Conservation (phyloP, 2,329 filamentous ascomycete species). For the Ascochyta pisi region DNA sequence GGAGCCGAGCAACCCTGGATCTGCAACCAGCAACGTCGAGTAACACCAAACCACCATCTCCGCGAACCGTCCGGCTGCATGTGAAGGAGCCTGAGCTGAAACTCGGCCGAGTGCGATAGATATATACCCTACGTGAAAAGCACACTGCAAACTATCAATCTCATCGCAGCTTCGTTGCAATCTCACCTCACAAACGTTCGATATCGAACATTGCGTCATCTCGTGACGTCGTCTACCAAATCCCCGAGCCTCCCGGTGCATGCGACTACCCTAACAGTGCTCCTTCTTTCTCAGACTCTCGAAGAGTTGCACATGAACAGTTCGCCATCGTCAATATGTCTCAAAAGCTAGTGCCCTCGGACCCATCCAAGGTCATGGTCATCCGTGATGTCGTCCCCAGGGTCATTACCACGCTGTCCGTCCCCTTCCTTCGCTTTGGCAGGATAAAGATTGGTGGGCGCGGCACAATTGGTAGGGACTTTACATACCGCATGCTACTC, state of each 20-base stretch:
- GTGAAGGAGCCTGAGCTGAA: slow-evolving; percentile 3
- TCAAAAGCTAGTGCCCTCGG: slow-evolving; percentile 55
- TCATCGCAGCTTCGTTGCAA: not conserved
- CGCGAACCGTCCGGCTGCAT: slow-evolving; percentile 10
- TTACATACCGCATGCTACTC: not conserved
- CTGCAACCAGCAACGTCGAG: slow-evolving; percentile 13
- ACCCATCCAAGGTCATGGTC: slow-evolving; percentile 86
- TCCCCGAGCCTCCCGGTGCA: slow-evolving; percentile 8
- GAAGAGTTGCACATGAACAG: not conserved
- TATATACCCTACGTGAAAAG: not conserved
- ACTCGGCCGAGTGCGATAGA: slow-evolving; percentile 17
- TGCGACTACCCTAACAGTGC: not conserved
- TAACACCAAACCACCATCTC: slow-evolving; percentile 10
- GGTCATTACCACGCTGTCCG: slow-evolving; percentile 73
- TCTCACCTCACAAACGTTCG: slow-evolving; percentile 6
- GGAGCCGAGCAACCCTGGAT: slow-evolving; percentile 13
- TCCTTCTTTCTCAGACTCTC: not conserved
- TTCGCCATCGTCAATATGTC: slow-evolving; percentile 36
- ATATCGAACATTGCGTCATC: slow-evolving; percentile 35
- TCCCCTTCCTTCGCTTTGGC: slow-evolving; percentile 85
- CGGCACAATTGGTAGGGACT: slow-evolving; percentile 75
- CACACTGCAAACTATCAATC: not conserved
- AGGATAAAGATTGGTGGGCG: slow-evolving; percentile 82
- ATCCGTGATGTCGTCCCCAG: slow-evolving; percentile 84
- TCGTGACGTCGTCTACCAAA: slow-evolving; percentile 34